Evolutionary conservation across 495 filamentous ascomycete genomes (phyloP).

Genomic region (Rhypophila decipiens): DNA sequence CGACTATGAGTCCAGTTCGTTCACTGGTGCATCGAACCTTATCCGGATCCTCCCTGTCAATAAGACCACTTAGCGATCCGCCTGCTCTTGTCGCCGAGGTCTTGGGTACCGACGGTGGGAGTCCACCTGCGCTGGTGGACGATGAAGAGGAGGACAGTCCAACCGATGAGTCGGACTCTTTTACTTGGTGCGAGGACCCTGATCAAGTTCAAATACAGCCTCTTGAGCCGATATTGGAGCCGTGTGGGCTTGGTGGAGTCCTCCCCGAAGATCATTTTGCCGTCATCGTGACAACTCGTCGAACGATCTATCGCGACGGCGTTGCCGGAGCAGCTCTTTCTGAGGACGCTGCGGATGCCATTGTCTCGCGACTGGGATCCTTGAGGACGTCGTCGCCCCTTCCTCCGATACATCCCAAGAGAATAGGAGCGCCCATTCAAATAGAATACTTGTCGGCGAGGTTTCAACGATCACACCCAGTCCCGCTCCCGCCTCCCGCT

Average conservation of each 20-base stretch:
- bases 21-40: slow-evolving; percentile 15
- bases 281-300: slow-evolving; percentile 47
- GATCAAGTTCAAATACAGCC: slow-evolving; percentile 16
- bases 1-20: slow-evolving; percentile 3
- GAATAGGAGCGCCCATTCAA: slow-evolving; percentile 11
- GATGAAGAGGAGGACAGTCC: slow-evolving; percentile 20
- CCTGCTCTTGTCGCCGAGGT: slow-evolving; percentile 9
- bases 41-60: slow-evolving; percentile 39
- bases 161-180: slow-evolving; percentile 25
- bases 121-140: slow-evolving; percentile 14
- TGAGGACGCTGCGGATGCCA: slow-evolving; percentile 25
- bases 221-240: slow-evolving; percentile 51
- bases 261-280: slow-evolving; percentile 62
- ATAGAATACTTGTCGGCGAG: slow-evolving; percentile 31
- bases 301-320: slow-evolving; percentile 23
- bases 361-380: slow-evolving; percentile 28
- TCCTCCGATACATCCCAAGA: not conserved
- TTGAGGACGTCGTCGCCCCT: slow-evolving; percentile 31
- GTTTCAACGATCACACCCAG: slow-evolving; percentile 29
- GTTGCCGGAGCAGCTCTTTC: slow-evolving; percentile 8
- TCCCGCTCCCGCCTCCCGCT: slow-evolving; percentile 36
- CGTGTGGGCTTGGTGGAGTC: slow-evolving; percentile 59
- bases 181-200: slow-evolving; percentile 30
- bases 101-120: slow-evolving; percentile 10
- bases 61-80: slow-evolving; percentile 35